Evolutionary conservation across 2,329 filamentous ascomycete genomes (phyloP).

Genomic region (Sclerotinia trifoliorum): DNA sequence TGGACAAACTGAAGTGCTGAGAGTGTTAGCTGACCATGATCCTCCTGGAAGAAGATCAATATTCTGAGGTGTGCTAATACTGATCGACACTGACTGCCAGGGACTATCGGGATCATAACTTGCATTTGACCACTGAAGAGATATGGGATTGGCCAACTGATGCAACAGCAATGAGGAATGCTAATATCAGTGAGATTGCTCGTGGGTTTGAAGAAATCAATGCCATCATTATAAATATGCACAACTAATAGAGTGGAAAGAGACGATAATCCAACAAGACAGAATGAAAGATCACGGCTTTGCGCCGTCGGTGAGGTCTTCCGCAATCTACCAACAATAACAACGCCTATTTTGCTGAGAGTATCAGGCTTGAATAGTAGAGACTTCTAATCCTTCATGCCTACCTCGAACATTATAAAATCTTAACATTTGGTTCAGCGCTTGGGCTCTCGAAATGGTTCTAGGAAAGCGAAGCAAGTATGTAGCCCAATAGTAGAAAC

Average conservation of each 20-base stretch:
- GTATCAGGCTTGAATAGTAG: not conserved
- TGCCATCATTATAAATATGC: not conserved
- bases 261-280: not conserved
- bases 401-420: not conserved
- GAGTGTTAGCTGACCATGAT: constrained; percentile 23
- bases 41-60: constrained; percentile 28
- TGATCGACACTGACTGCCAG: constrained; percentile 30
- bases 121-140: constrained; percentile 25
- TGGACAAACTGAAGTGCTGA: constrained; percentile 26
- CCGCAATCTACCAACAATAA: not conserved
- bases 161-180: not conserved
- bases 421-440: not conserved
- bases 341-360: not conserved
- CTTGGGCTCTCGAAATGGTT: not conserved
- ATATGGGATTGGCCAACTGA: not conserved
- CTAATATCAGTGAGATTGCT: not conserved
- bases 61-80: constrained; percentile 26
- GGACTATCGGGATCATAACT: constrained; percentile 30
- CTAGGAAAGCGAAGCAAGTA: not conserved
- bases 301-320: not conserved
- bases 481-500: not conserved
- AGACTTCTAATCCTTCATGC: not conserved
- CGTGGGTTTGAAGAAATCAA: not conserved
- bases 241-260: not conserved
- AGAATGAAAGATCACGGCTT: not conserved